Evolutionary conservation across 2,329 filamentous ascomycete species (phyloP), one percentile per base, ranked within the genome.

Genomic region (Neurospora crassa): DNA sequence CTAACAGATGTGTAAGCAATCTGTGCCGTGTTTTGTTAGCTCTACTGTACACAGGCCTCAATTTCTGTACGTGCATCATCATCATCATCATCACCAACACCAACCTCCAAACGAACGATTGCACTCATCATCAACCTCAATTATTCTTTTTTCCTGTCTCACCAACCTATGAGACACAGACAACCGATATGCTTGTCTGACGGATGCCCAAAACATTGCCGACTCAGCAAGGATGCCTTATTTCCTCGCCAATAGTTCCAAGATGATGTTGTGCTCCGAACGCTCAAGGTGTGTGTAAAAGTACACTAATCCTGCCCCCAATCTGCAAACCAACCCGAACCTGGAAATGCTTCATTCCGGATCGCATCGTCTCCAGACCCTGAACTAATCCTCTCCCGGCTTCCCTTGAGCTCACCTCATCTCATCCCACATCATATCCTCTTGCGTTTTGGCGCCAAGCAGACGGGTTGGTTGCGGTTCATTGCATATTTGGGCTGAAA

Each of bases 401-500:
- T 34, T 63, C 24, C 53, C 16, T 63, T 34, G 53, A 63, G 14
- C 14, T 37, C 53, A 7, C 53, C 53, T 63, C 53, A 63, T 63
- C 4, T 63, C 53, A 63, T 63, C 24, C 53, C 53, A 63, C 53
- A 34, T 63, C 29, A 53, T 53, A 12, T 53, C 53, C 16, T 34
- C 18, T n/a, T 29, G 24, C 10, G 34, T 37, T 37, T 11, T 63
- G 53, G 8, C 16, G 53, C 53, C 24, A 63, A 63, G 53, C 18
- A 8, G 24, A 63, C 14, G 53, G 53, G 16, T 63, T 63, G 16
- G 18, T 63, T 63, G 53, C 53, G 34, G 53, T 63, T n/a, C 53
- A 63, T 63, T 69, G 67, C 67, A 59, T 37, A 69, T 59, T 37
- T 47, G 24, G 53, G 67, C 70, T 71, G 70, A 71, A 43, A 42